phyloP scores from a whole-genome alignment of 768 basidiomycete genomes.

The Termitomyces bulborhizus region DNA sequence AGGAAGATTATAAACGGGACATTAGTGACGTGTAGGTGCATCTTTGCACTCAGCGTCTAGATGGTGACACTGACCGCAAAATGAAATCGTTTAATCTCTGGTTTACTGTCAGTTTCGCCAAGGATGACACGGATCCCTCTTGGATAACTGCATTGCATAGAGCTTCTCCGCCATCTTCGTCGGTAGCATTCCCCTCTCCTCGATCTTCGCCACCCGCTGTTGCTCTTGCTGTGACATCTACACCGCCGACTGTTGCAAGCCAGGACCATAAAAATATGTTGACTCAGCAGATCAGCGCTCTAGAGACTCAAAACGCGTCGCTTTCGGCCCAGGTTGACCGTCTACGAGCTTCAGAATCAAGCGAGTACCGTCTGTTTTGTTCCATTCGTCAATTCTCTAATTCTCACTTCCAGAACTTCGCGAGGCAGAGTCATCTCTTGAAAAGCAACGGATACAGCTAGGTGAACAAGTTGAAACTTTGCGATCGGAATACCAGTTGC shows the following conservation, averaged over 20 bases:
- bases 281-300: constrained; percentile 12
- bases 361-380: constrained; percentile 1
- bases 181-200: constrained; percentile 11
- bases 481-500: constrained; percentile 19
- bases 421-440: neutral
- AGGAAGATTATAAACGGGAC: constrained; percentile 43
- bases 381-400: neutral
- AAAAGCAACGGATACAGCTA: constrained; percentile 18
- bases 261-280: constrained; percentile 8
- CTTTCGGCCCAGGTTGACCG: constrained; percentile 14
- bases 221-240: constrained; percentile 12
- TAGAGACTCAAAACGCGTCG: constrained; percentile 18
- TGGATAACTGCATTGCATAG: constrained; percentile 61
- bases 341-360: constrained; percentile 5
- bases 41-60: constrained; percentile 12
- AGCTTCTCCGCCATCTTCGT: constrained; percentile 27
- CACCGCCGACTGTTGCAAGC: neutral
- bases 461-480: constrained; percentile 14
- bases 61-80: constrained; percentile 2
- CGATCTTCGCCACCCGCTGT: neutral
- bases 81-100: constrained; percentile 1
- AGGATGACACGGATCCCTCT: constrained; percentile 40
- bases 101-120: constrained; percentile 29
- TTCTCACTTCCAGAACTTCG: neutral
- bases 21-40: constrained; percentile 61